A percentile compares a stretch with the other conserved stretches of the same genome.
These are phyloP conservation scores for Ceratocystis eucalypticola DNA, from an alignment of 2,329 filamentous ascomycete species.

Conservation along the genomic window DNA sequence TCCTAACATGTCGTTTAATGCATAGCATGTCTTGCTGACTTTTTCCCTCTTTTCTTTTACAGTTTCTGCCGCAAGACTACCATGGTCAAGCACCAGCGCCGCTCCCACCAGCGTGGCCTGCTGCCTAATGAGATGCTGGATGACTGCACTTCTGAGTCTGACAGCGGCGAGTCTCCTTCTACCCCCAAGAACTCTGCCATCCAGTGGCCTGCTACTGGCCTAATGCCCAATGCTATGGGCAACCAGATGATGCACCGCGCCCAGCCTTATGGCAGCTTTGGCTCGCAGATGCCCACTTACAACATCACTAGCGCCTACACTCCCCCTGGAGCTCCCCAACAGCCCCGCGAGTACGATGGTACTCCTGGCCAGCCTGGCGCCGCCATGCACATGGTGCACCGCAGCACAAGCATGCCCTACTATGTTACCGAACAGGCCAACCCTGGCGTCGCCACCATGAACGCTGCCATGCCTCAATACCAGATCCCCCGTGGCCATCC, in stretches of 20 bases:
- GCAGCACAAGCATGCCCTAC: conserved; percentile 37
- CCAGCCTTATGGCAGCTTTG: conserved; percentile 42
- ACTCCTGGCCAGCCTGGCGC: conserved; percentile 28
- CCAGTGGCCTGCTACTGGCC: conserved; percentile 37
- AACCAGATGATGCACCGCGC: conserved; percentile 36
- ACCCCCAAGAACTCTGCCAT: conserved; percentile 42
- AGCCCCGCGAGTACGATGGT: conserved; percentile 30
- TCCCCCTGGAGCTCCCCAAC: conserved; percentile 21
- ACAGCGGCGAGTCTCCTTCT: conserved; percentile 43
- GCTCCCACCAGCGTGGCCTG: conserved; percentile 46
- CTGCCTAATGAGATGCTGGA: conserved; percentile 41
- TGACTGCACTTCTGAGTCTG: conserved; percentile 44
- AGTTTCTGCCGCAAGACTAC: conserved; percentile 62
- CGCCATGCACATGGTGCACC: conserved; percentile 35
- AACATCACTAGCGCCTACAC: conserved; percentile 24
- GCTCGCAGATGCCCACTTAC: conserved; percentile 35
- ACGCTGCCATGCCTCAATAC: conserved; percentile 36
- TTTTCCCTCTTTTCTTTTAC: background rate
- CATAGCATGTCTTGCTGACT: conserved; percentile 19
- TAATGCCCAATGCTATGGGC: conserved; percentile 29
- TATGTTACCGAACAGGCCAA: conserved; percentile 50
- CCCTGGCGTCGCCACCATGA: conserved; percentile 49
- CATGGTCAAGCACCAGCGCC: conserved; percentile 53
- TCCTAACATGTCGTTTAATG: too few relatives aligned
- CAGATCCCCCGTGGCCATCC: conserved; percentile 37